Percentiles rank a stretch among this genome's conserved stretches.
phyloP scores from a whole-genome alignment of 2,329 filamentous ascomycete genomes.

The Cladophialophora bantiana region DNA sequence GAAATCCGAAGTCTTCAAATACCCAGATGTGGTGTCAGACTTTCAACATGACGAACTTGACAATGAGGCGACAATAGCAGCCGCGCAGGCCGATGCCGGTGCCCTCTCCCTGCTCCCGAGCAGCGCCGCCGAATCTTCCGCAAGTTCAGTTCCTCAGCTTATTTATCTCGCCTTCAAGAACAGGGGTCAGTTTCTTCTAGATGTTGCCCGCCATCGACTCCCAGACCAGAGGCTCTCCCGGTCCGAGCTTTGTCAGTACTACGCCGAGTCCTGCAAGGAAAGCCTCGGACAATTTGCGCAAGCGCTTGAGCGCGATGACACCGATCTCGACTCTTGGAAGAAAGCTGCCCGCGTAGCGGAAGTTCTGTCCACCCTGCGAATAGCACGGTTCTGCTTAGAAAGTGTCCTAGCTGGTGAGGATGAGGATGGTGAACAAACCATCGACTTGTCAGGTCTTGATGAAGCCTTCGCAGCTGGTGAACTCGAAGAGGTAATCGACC shows the following conservation, averaged over 20 bases:
- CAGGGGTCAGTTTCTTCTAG: slow-evolving; percentile 88
- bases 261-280: slow-evolving; percentile 47
- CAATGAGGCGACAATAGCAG: slow-evolving; percentile 37
- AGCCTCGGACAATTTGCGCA: slow-evolving; percentile 65
- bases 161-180: slow-evolving; percentile 96
- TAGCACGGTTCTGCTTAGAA: slow-evolving; percentile 68
- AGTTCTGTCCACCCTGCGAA: slow-evolving; percentile 63
- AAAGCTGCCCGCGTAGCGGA: slow-evolving; percentile 65
- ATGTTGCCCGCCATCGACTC: slow-evolving; percentile 67
- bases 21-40: slow-evolving; percentile 84
- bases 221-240: slow-evolving; percentile 20
- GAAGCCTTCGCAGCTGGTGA: slow-evolving; percentile 62
- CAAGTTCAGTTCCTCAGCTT: slow-evolving; percentile 84
- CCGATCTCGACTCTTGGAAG: slow-evolving; percentile 69
- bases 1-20: slow-evolving; percentile 90
- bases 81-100: slow-evolving; percentile 34
- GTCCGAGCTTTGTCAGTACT: slow-evolving; percentile 31
- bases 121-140: slow-evolving; percentile 73
- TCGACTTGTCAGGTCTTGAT: slow-evolving; percentile 65
- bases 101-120: slow-evolving; percentile 55
- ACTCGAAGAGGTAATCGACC: slow-evolving; percentile 56
- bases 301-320: slow-evolving; percentile 69
- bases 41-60: slow-evolving; percentile 72
- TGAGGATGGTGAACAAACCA: slow-evolving; percentile 60
- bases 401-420: slow-evolving; percentile 69